A percentile compares a stretch with the other conserved stretches of the same genome.
phyloP scores from a whole-genome alignment of 2,329 filamentous ascomycete species.

The Diaporthe batatas region DNA sequence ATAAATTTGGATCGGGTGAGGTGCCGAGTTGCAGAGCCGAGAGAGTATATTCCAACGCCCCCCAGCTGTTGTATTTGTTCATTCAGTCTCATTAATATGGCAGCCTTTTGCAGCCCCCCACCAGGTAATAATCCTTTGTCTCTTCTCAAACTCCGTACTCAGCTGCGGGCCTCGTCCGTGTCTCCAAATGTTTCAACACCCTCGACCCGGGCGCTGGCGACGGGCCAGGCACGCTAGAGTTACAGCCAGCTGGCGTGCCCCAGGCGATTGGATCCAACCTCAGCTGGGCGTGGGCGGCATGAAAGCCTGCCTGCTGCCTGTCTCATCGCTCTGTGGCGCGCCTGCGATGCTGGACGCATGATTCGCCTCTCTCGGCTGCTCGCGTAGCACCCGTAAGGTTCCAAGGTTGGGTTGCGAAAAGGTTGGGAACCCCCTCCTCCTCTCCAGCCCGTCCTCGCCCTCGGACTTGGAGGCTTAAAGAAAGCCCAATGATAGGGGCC shows the following conservation, averaged over 20 bases:
- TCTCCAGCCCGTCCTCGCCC: constrained; percentile 3
- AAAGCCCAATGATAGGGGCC: constrained; percentile 20
- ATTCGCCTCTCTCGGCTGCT: constrained; percentile 27
- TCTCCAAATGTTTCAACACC: constrained; percentile 22
- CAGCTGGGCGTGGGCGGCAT: constrained; percentile 33
- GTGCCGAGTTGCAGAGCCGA: constrained; percentile 12
- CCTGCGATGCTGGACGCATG: constrained; percentile 32
- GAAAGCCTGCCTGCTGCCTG: constrained; percentile 33
- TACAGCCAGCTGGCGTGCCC: constrained; percentile 14
- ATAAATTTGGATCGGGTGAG: background rate
- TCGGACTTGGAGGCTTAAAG: constrained; percentile 24
- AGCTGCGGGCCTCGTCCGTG: background rate
- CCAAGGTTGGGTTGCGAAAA: constrained; percentile 18
- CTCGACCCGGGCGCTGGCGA: constrained; percentile 21
- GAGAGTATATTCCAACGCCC: background rate
- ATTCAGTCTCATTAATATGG: background rate
- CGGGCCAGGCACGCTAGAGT: constrained; percentile 28
- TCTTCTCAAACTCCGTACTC: background rate
- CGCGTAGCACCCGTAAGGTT: constrained; percentile 33
- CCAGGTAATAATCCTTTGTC: background rate
- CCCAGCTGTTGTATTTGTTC: background rate
- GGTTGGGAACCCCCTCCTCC: constrained; percentile 23
- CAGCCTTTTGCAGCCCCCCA: background rate
- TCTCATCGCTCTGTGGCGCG: constrained; percentile 38
- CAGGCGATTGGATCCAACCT: constrained; percentile 15